Base-by-base conservation (phyloP, 805 yeast genomes). In the Yarrowia alimentaria region DNA sequence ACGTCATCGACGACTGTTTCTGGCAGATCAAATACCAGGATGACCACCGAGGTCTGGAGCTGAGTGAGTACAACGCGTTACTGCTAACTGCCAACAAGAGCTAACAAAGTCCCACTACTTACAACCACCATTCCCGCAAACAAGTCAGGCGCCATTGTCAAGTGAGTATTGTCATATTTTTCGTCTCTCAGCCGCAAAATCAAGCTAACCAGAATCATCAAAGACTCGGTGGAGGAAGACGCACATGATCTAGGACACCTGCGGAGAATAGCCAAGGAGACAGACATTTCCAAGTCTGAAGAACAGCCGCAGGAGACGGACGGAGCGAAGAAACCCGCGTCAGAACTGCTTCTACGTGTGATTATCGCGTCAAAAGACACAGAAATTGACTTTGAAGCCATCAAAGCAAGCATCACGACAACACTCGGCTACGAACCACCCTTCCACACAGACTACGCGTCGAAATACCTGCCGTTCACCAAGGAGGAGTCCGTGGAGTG, bases 401-500 rank as follows among this genome's bases (percentile, higher is more conserved):
- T 30, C 16, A 31, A 30, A 22, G 29, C 22, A 14, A 37, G 37
- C 11, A 43, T 43, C 30, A 17, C 50, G 9, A 11, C 6, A 5
- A 43, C 30, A 5, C 28, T 31, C 2, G 37, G 50, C 16, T 30
- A 30, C 10, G 50, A 43, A 11, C 35, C 50, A 4, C 37, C 35
- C 6, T 43, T 43, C 6, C 50, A 43, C 11, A 30, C 35, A 4
- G 37, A 43, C 2, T 53, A 65, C 4, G 77, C 86, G 1, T 93
- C 97, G 0, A 60, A 60, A 19, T 72, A 71, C 52, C 74, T 77
- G n/a, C 95, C 97, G 0, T 71, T 75, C 5, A 79, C 87, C 3
- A 85, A 82, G 57, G 88, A 82, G n/a, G 64, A 79, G 12, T 75
- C 83, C 17, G 53, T 65, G 1, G 68, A 70, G 32, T 90, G 96